Conservation (phyloP, 1,284 basidiomycete genomes). For the Tilletia caries region DNA sequence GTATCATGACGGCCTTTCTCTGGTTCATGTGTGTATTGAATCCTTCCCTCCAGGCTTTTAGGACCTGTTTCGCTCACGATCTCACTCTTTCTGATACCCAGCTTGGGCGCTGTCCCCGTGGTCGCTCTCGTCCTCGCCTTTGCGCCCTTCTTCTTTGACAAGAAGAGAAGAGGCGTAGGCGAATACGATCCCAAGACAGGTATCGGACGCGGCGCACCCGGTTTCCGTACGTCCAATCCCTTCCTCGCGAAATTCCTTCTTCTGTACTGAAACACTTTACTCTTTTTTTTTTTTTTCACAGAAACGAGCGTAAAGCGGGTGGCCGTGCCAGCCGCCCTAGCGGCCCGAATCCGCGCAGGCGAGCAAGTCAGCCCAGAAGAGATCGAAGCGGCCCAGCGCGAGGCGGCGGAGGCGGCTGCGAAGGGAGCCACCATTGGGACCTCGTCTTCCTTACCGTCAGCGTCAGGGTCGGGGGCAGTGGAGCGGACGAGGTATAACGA, state of each 20-base stretch:
- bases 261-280: no score
- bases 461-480: constrained; percentile 15
- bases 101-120: background rate
- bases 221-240: constrained; percentile 31
- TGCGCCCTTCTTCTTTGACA: constrained; percentile 4
- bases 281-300: constrained; percentile 5
- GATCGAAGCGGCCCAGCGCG: constrained; percentile 33
- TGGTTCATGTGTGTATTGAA: constrained; percentile 3
- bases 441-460: background rate
- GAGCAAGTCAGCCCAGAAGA: constrained; percentile 45
- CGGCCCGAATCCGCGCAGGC: constrained; percentile 44
- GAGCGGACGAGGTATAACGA: constrained; percentile 15
- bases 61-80: background rate
- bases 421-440: constrained; percentile 8
- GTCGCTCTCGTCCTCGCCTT: constrained; percentile 10
- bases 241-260: no score
- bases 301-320: constrained; percentile 43
- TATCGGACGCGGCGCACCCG: constrained; percentile 45
- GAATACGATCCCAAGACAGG: constrained; percentile 47
- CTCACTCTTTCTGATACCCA: background rate
- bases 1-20: constrained; percentile 7
- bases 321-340: constrained; percentile 43
- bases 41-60: background rate
- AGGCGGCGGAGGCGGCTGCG: constrained; percentile 11
- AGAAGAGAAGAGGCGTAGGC: background rate